Conservation (phyloP, 768 basidiomycete genomes). For the Suillus paluster region DNA sequence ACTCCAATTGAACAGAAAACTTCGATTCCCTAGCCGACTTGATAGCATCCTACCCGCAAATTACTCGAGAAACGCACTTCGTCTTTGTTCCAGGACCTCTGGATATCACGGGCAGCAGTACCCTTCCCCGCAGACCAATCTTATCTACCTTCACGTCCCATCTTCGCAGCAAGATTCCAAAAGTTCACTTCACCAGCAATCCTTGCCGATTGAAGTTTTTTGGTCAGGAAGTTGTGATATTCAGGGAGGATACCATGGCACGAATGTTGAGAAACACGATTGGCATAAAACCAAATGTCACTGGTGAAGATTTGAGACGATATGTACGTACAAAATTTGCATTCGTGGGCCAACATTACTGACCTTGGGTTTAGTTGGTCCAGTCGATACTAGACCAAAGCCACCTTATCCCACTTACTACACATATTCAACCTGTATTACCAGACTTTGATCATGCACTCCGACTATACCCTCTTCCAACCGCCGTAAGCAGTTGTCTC, state of each 20-base stretch:
- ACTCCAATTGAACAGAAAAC: conserved; percentile 58
- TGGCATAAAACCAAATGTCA: conserved; percentile 80
- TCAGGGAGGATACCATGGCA: conserved; percentile 91
- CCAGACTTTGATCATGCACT: conserved; percentile 92
- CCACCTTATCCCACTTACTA: conserved; percentile 88
- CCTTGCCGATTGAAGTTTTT: conserved; percentile 96
- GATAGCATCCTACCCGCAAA: conserved; percentile 77
- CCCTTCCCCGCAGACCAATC: conserved; percentile 81
- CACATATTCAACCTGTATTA: conserved; percentile 83
- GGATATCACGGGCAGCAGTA: conserved; percentile 82
- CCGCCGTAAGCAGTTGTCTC: conserved; percentile 61
- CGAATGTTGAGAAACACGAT: conserved; percentile 92
- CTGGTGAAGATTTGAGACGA: conserved; percentile 82
- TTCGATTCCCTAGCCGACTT: conserved; percentile 89
- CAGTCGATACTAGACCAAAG: conserved; percentile 95
- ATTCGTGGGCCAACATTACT: conserved; percentile 7
- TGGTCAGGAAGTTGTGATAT: conserved; percentile 93
- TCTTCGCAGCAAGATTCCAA: conserved; percentile 74
- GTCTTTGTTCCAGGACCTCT: conserved; percentile 94
- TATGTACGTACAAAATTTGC: conserved; percentile 61
- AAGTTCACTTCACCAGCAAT: conserved; percentile 83
- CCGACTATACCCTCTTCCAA: conserved; percentile 92
- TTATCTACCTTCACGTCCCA: conserved; percentile 75
- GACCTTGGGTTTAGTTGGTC: conserved; percentile 67
- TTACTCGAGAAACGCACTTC: conserved; percentile 84